phyloP scores from a whole-genome alignment of 805 yeast genomes.

The Candida multigemmis region DNA sequence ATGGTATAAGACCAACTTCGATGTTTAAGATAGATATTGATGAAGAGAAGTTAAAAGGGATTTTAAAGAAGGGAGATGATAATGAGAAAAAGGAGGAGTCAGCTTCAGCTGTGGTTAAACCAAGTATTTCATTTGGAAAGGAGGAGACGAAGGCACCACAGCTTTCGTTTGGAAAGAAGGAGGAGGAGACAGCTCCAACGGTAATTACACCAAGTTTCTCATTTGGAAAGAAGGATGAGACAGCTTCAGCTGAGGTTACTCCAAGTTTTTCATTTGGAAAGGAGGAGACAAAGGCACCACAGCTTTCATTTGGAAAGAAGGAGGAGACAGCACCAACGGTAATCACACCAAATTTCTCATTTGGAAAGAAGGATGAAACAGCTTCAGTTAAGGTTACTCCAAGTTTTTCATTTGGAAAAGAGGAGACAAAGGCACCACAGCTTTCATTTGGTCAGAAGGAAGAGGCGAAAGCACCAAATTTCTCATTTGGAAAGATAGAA shows the following conservation, averaged over 20 bases:
- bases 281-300: slow-evolving; percentile 2
- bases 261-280: slow-evolving; percentile 5
- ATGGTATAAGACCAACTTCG: slow-evolving; percentile 18
- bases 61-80: slow-evolving; percentile 11
- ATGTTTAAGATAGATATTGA: slow-evolving; percentile 29
- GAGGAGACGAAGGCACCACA: slow-evolving; percentile 2
- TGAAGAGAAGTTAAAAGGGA: slow-evolving; percentile 14
- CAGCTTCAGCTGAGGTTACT: slow-evolving; percentile 1
- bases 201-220: slow-evolving; percentile 3
- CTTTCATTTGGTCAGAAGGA: slow-evolving; percentile 5
- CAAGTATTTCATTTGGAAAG: neutral
- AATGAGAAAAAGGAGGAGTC: slow-evolving; percentile 3
- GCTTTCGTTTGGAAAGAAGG: slow-evolving; percentile 4
- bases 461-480: too few relatives aligned
- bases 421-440: slow-evolving; percentile 2
- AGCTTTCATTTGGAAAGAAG: slow-evolving; percentile 6
- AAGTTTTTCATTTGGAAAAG: slow-evolving; percentile 5
- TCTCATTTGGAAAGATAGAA: slow-evolving; percentile 1
- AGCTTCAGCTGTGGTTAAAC: too few relatives aligned
- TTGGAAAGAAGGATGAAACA: slow-evolving; percentile 2
- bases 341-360: slow-evolving; percentile 2
- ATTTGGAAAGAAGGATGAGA: slow-evolving; percentile 2
- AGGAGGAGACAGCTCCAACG: slow-evolving; percentile 1
- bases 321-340: slow-evolving; percentile 1
- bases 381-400: slow-evolving; percentile 3